A percentile compares a stretch with the other conserved stretches of the same genome.
These are phyloP conservation scores for Corchorus capsularis DNA, from an alignment of 345 rosid genomes.

Conservation along the genomic window DNA sequence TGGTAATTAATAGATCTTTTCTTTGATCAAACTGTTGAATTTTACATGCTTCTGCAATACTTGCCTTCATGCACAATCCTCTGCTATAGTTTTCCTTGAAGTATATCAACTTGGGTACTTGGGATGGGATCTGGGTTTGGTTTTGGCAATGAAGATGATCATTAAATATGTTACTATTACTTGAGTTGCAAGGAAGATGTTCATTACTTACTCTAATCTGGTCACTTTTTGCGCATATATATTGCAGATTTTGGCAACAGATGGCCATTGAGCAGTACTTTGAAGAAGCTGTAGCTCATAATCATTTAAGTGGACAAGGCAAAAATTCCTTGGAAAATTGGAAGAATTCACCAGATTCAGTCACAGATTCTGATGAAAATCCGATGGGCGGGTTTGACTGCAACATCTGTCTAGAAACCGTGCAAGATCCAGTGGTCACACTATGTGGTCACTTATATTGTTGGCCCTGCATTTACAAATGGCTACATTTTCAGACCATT, in stretches of 20 bases:
- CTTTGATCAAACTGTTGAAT: too few relatives aligned
- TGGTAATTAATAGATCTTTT: too few relatives aligned
- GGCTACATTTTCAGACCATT: conserved; percentile 60
- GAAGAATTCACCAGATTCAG: conserved; percentile 21
- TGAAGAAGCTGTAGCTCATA: conserved; percentile 35
- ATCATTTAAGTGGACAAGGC: conserved; percentile 36
- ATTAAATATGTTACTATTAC: neutral
- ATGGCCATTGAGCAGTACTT: conserved; percentile 40
- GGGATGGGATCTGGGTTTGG: neutral
- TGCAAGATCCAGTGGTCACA: conserved; percentile 84
- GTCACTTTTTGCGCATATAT: neutral
- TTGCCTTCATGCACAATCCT: too few relatives aligned
- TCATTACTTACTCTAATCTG: conserved; percentile 1
- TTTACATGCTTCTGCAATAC: too few relatives aligned
- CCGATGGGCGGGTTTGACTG: conserved; percentile 58
- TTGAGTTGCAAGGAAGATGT: neutral
- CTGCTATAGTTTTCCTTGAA: too few relatives aligned
- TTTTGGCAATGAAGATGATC: neutral
- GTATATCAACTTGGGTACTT: neutral
- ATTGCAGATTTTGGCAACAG: conserved; percentile 26
- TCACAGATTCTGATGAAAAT: conserved; percentile 29
- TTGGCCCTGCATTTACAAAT: conserved; percentile 94
- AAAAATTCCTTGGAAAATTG: conserved; percentile 33
- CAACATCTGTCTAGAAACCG: conserved; percentile 80
- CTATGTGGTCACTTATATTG: conserved; percentile 94